These are phyloP conservation scores for Polyporus arcularius DNA, from an alignment of 768 basidiomycete genomes.

Conservation along the genomic window DNA sequence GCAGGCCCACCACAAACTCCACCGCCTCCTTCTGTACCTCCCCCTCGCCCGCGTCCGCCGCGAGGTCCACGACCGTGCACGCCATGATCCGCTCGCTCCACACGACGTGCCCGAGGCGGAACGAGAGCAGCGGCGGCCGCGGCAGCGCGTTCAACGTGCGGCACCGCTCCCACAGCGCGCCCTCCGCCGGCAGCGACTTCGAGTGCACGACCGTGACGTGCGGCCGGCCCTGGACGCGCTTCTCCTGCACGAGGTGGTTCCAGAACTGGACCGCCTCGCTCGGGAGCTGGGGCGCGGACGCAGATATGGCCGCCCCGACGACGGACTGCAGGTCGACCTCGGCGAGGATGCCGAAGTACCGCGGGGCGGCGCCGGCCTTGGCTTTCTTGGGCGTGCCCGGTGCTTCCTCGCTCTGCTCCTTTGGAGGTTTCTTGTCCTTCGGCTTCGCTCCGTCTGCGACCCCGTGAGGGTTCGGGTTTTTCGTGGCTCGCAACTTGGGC, in stretches of 20 bases:
- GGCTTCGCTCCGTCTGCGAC: constrained; percentile 30
- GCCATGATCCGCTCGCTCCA: constrained; percentile 86
- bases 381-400: constrained; percentile 12
- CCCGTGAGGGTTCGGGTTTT: not conserved
- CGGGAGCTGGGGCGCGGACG: constrained; percentile 33
- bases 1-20: constrained; percentile 50
- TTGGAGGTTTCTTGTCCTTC: constrained; percentile 28
- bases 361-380: constrained; percentile 32
- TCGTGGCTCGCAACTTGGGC: constrained; percentile 17
- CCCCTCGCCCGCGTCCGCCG: constrained; percentile 33
- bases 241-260: constrained; percentile 41
- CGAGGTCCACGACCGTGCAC: constrained; percentile 64
- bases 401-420: constrained; percentile 38
- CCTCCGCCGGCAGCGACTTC: constrained; percentile 41
- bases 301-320: constrained; percentile 44
- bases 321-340: constrained; percentile 63
- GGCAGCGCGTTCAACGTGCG: constrained; percentile 38
- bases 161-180: constrained; percentile 55
- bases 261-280: constrained; percentile 46
- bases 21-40: constrained; percentile 39
- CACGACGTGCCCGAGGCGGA: constrained; percentile 61
- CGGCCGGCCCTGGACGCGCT: constrained; percentile 59
- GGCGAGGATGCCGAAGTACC: constrained; percentile 81
- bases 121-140: constrained; percentile 56
- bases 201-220: constrained; percentile 89